Conservation (phyloP, 2,329 filamentous ascomycete species). For the Purpureocillium takamizusanense region DNA sequence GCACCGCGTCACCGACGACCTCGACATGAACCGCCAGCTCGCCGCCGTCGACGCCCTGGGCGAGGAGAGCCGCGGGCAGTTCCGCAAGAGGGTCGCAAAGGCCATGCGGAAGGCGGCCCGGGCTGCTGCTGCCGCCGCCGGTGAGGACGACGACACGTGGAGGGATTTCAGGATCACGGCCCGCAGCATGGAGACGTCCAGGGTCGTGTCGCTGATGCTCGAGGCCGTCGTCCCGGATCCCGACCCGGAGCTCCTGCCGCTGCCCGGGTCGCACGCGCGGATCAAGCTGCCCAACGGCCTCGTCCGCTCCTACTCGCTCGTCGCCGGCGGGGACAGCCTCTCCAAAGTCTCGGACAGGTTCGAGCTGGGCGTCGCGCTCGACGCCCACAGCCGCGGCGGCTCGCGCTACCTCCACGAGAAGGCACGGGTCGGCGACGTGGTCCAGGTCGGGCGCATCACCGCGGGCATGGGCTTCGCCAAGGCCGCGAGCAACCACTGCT, state of each 20-base stretch:
- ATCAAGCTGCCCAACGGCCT: constrained; percentile 48
- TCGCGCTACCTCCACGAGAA: constrained; percentile 48
- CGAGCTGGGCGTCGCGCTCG: constrained; percentile 49
- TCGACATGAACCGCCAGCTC: constrained; percentile 42
- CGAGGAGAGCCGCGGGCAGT: constrained; percentile 36
- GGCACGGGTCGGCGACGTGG: constrained; percentile 34
- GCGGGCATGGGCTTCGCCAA: constrained; percentile 33
- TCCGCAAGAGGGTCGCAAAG: constrained; percentile 42
- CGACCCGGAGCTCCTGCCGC: constrained; percentile 24
- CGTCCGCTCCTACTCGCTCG: constrained; percentile 51
- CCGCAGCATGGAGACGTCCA: constrained; percentile 40
- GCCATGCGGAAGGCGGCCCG: constrained; percentile 19
- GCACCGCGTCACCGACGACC: constrained; percentile 42
- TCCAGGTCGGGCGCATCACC: constrained; percentile 43
- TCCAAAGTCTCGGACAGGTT: constrained; percentile 34
- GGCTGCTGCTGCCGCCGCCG: no score
- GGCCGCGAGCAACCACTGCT: constrained; percentile 48
- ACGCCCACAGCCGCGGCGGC: constrained; percentile 46
- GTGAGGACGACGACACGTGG: constrained; percentile 32
- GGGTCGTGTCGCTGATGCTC: constrained; percentile 42
- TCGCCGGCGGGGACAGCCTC: constrained; percentile 20
- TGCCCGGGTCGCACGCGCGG: constrained; percentile 43
- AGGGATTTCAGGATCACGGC: constrained; percentile 36
- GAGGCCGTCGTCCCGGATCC: constrained; percentile 29
- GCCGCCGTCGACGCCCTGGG: constrained; percentile 41